Conservation (phyloP, 352 stramenopile genomes). For the Globisporangium heterothallicum region DNA sequence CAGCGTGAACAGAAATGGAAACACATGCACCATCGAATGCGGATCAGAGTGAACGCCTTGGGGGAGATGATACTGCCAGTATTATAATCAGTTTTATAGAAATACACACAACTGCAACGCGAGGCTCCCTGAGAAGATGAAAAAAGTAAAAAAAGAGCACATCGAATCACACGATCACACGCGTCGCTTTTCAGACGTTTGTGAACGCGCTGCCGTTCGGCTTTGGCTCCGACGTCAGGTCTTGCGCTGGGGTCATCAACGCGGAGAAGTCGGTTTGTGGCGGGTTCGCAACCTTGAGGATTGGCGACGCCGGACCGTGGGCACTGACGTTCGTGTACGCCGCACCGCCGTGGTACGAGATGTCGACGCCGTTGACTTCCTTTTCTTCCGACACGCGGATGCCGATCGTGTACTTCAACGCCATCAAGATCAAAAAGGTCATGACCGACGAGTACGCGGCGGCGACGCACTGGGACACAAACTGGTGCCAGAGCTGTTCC, state of each 20-base stretch:
- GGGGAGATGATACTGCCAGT: no score
- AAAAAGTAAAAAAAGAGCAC: neutral
- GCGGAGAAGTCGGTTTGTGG: constrained; percentile 22
- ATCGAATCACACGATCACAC: neutral
- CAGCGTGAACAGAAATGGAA: no score
- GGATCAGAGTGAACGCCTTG: no score
- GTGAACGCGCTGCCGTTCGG: constrained; percentile 4
- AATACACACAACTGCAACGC: neutral
- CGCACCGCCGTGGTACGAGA: constrained; percentile 68
- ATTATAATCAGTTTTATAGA: neutral
- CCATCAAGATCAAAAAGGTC: constrained; percentile 65
- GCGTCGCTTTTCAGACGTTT: constrained; percentile 13
- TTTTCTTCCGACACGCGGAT: constrained; percentile 73
- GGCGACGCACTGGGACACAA: constrained; percentile 44
- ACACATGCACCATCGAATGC: no score
- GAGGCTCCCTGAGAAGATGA: no score
- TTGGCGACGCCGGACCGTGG: constrained; percentile 21
- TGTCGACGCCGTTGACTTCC: constrained; percentile 72
- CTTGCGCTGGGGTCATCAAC: constrained; percentile 25
- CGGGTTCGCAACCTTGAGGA: constrained; percentile 30
- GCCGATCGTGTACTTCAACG: constrained; percentile 65
- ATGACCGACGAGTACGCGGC: constrained; percentile 59
- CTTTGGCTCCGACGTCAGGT: constrained; percentile 6
- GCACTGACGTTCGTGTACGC: constrained; percentile 52
- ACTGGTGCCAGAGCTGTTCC: constrained; percentile 21